phyloP scores from a whole-genome alignment of 768 basidiomycete species.

The Coprinellus aureogranulatus region DNA sequence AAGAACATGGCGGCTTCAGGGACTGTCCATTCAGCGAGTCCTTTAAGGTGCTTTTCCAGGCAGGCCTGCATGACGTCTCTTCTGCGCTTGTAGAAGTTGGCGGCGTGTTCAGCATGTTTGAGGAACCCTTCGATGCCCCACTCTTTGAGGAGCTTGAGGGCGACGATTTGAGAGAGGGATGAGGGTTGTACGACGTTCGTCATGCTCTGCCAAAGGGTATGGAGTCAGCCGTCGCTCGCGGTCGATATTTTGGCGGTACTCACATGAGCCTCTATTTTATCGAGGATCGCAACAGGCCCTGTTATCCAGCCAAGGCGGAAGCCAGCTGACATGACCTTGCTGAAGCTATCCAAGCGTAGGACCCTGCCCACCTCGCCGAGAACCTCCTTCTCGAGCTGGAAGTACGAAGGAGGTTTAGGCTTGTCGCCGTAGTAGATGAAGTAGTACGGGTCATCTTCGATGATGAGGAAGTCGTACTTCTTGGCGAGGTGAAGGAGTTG shows the following conservation, averaged over 20 bases:
- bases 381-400: constrained; percentile 63
- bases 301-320: constrained; percentile 77
- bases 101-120: constrained; percentile 59
- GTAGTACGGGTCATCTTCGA: constrained; percentile 83
- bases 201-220: constrained; percentile 38
- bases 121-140: constrained; percentile 77
- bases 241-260: constrained; percentile 18
- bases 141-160: constrained; percentile 47
- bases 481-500: constrained; percentile 66
- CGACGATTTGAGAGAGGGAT: constrained; percentile 59
- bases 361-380: constrained; percentile 69
- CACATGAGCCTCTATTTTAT: constrained; percentile 67
- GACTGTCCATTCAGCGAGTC: constrained; percentile 64
- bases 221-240: not conserved
- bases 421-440: constrained; percentile 69
- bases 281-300: constrained; percentile 62
- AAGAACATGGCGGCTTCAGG: constrained; percentile 88
- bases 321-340: constrained; percentile 73
- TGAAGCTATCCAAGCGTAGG: constrained; percentile 81
- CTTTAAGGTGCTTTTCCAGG: constrained; percentile 66
- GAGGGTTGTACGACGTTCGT: constrained; percentile 62
- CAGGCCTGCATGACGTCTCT: constrained; percentile 71
- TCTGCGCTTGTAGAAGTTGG: constrained; percentile 64
- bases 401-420: constrained; percentile 70
- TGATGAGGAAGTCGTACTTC: constrained; percentile 71